Evolutionary conservation across 495 filamentous ascomycete species (phyloP), one percentile per base, ranked within the genome.

Genomic region (Friedmanniomyces simplex): DNA sequence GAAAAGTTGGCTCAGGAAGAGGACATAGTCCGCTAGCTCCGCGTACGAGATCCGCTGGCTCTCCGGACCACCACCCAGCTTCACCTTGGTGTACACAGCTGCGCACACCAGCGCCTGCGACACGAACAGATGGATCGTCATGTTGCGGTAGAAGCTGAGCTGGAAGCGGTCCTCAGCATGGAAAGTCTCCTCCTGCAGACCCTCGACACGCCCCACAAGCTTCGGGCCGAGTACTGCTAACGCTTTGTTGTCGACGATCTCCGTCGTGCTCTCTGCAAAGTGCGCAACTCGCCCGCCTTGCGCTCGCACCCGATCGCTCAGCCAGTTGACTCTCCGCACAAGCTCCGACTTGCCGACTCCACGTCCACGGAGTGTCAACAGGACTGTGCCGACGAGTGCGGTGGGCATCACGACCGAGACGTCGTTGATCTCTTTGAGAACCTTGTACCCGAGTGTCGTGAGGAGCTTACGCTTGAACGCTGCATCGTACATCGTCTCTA

Each of bases 361-460:
- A 42, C 93, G 84, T 0, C 93, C 93, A 64, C 93, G 80, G 0
- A 98, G 79, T 0, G 93, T 98, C 24, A 98, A 76, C 0, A 98
- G 77, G 0, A 97, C 88, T 0, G 93, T 97, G 11, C 93, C 93
- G 32, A 98, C 91, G 42, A 98, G 77, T 7, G 91, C 88, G 0
- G 93, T 96, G 3, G 93, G 93, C 93, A 98, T 98, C 54, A 96
- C 89, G 0, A 98, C 93, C 1, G 90, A 95, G 1, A 95, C 91
- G 28, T 85, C 78, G 67, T 98, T 98, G 73, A 98, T 97, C 63
- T 97, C 88, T 2, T 86, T 85, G 24, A 98, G 75, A 13, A 96
- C 89, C 58, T 84, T 86, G 69, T 95, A 98, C 0, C 93, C 93
- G 37, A 98, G 71, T 0, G 86, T 90, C 46, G 89, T 76, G 4